Conservation (phyloP, 805 yeast species). For the Saccharomycopsis schoenii region DNA sequence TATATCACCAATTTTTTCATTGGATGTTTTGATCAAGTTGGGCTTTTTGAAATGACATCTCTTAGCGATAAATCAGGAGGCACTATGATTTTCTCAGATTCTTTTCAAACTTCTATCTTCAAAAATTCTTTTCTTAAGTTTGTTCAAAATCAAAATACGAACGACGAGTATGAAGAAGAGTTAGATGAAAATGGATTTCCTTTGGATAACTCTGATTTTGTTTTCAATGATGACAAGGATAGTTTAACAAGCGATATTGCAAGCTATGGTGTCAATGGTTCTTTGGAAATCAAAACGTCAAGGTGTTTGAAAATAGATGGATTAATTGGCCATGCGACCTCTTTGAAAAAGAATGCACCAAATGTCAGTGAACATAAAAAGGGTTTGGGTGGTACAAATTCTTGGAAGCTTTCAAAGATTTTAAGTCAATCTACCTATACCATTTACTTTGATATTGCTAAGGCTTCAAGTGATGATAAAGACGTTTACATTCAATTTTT, state of each 20-base stretch:
- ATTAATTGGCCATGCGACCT: slow-evolving; percentile 51
- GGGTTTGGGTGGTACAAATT: slow-evolving; percentile 44
- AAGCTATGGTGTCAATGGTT: slow-evolving; percentile 44
- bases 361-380: slow-evolving; percentile 28
- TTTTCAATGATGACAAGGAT: slow-evolving; percentile 9
- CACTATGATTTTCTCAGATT: slow-evolving; percentile 49
- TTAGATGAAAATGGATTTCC: slow-evolving; percentile 3
- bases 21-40: slow-evolving; percentile 63
- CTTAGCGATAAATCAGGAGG: slow-evolving; percentile 55
- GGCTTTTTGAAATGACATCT: slow-evolving; percentile 56
- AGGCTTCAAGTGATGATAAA: slow-evolving; percentile 5
- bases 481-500: slow-evolving; percentile 64
- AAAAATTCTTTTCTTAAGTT: slow-evolving; percentile 53
- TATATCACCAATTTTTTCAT: slow-evolving; percentile 47
- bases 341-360: slow-evolving; percentile 28
- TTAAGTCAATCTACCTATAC: slow-evolving; percentile 52
- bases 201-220: not conserved
- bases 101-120: slow-evolving; percentile 58
- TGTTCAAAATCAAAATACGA: slow-evolving; percentile 23
- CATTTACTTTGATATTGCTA: slow-evolving; percentile 41
- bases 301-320: slow-evolving; percentile 46
- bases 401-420: slow-evolving; percentile 51
- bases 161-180: not conserved
- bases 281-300: slow-evolving; percentile 46
- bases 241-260: slow-evolving; percentile 23